Evolutionary conservation across 192 early-diverging fungal species (phyloP).

Genomic region (Coemansia sp.): DNA sequence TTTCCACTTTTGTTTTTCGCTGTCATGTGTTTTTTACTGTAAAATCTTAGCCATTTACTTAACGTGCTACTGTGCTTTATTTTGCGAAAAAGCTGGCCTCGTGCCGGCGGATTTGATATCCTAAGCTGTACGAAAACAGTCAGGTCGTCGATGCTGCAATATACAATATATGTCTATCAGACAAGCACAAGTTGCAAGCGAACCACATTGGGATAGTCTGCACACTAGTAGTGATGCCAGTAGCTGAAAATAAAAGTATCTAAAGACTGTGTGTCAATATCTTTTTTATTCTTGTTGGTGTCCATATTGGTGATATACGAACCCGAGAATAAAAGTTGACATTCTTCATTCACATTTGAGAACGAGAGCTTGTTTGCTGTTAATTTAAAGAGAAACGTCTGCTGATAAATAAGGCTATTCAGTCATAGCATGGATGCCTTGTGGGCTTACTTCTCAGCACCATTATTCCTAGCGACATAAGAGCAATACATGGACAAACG

Average conservation of each 20-base stretch:
- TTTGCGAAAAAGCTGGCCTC: no score
- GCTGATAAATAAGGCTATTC: no score
- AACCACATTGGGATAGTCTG: no score
- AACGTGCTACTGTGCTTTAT: neutral
- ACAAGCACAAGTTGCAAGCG: no score
- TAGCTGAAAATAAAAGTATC: neutral
- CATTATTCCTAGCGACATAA: neutral
- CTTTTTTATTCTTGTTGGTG: neutral
- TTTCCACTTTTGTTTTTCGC: neutral
- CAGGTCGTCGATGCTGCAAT: no score
- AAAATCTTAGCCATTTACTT: neutral
- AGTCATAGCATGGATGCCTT: no score
- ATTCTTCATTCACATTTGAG: neutral
- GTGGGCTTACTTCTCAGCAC: no score
- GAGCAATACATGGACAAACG: neutral
- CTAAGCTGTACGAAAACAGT: no score
- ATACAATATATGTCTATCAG: neutral
- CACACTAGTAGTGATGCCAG: neutral
- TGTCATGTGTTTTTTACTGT: neutral
- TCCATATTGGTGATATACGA: neutral
- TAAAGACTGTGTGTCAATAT: neutral
- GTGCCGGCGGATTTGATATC: no score
- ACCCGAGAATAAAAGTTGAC: neutral
- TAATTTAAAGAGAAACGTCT: no score
- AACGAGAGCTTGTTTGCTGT: neutral